A percentile compares a stretch with the other conserved stretches of the same genome.
These are phyloP conservation scores for Paraphaeosphaeria minitans DNA, from an alignment of 2,329 filamentous ascomycete genomes.

Conservation along the genomic window DNA sequence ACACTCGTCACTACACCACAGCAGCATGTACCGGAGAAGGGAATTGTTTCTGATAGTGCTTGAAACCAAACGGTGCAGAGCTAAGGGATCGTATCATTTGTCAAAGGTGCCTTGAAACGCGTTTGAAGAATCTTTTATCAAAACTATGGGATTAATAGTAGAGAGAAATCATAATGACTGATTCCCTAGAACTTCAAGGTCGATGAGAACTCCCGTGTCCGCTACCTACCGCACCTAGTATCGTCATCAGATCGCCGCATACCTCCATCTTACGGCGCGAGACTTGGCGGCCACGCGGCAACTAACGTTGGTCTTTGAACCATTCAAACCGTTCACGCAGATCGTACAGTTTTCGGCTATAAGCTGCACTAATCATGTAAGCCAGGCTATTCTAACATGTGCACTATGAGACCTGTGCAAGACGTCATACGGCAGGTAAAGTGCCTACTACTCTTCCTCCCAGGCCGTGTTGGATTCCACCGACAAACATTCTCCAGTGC, in stretches of 20 bases:
- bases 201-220: background rate
- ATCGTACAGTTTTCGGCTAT: background rate
- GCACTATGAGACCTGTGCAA: background rate
- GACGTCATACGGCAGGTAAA: background rate
- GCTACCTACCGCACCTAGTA: background rate
- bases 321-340: background rate
- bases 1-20: too few relatives aligned
- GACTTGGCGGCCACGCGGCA: background rate
- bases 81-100: background rate
- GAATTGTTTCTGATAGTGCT: background rate
- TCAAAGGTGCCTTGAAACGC: background rate
- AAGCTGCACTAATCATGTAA: background rate
- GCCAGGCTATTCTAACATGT: background rate
- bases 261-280: background rate
- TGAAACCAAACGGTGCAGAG: background rate
- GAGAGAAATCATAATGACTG: background rate
- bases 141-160: background rate
- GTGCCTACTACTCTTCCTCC: background rate
- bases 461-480: too few relatives aligned
- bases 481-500: background rate
- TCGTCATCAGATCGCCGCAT: background rate
- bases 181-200: background rate
- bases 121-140: background rate
- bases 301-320: background rate
- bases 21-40: too few relatives aligned